These are phyloP conservation scores for Penicillium flavigenum DNA, from an alignment of 495 filamentous ascomycete species.

Conservation along the genomic window DNA sequence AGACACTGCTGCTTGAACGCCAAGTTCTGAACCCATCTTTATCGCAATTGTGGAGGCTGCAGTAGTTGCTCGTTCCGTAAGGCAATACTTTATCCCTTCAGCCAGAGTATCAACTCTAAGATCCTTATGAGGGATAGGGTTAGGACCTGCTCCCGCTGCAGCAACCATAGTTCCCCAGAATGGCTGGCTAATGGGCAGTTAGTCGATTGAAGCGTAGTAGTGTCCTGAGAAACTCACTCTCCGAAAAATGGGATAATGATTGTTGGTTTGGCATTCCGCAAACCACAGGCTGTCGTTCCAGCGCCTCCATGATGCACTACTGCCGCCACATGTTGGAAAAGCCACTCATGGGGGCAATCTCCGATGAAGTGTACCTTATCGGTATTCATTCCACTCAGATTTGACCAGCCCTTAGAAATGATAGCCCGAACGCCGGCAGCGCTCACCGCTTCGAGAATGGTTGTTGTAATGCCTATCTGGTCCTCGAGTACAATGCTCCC, in stretches of 20 bases:
- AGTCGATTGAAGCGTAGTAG: too few species aligned
- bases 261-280: too few species aligned
- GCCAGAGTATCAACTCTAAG: background rate
- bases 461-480: background rate
- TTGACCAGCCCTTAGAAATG: too few species aligned
- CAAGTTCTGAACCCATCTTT: background rate
- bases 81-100: background rate
- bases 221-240: too few species aligned
- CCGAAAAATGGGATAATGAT: too few species aligned
- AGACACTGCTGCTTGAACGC: slow-evolving; percentile 1
- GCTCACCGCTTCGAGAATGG: background rate
- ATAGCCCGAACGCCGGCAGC: too few species aligned
- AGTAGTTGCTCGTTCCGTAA: background rate
- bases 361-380: background rate
- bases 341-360: too few species aligned
- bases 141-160: background rate
- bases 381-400: background rate
- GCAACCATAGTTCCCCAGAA: background rate
- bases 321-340: too few species aligned
- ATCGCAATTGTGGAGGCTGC: background rate
- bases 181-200: background rate
- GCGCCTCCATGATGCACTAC: too few species aligned
- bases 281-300: too few species aligned
- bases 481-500: slow-evolving; percentile 2
- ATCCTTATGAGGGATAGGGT: background rate